Percentiles rank a stretch among this genome's conserved stretches.
Conservation (phyloP, 2,329 filamentous ascomycete genomes). For the Penicillium verrucosum region DNA sequence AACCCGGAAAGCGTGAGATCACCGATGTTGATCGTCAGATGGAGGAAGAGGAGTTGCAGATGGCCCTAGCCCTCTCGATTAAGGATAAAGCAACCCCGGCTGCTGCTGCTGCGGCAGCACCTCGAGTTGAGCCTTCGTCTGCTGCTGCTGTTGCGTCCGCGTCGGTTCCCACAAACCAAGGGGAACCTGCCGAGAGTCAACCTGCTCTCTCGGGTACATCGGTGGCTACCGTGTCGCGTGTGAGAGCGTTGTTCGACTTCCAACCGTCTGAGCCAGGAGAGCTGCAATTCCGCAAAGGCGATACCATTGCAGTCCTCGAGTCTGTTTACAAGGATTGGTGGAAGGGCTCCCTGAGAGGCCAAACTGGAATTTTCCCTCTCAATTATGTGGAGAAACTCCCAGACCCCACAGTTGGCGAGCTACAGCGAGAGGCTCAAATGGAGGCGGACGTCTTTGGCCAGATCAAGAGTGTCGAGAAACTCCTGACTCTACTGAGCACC, state of each 20-base stretch:
- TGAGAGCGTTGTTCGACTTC: slow-evolving; percentile 92
- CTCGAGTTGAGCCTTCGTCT: slow-evolving; percentile 35
- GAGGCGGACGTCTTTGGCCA: slow-evolving; percentile 76
- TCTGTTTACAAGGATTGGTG: slow-evolving; percentile 99
- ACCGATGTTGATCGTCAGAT: slow-evolving; percentile 87
- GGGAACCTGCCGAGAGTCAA: slow-evolving; percentile 49
- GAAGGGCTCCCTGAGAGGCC: slow-evolving; percentile 89
- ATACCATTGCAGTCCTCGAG: slow-evolving; percentile 94
- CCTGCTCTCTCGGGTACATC: slow-evolving; percentile 78
- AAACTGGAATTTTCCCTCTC: slow-evolving; percentile 95
- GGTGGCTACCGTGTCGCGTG: slow-evolving; percentile 90
- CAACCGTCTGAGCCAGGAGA: slow-evolving; percentile 90
- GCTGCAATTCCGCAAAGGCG: slow-evolving; percentile 92
- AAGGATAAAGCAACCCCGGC: slow-evolving; percentile 66
- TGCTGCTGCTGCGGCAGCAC: slow-evolving; percentile 23
- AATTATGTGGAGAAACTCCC: slow-evolving; percentile 98
- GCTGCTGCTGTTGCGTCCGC: slow-evolving; percentile 9
- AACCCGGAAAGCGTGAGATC: slow-evolving; percentile 87
- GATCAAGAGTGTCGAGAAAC: slow-evolving; percentile 73
- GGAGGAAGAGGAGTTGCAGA: slow-evolving; percentile 95
- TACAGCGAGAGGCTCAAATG: slow-evolving; percentile 95
- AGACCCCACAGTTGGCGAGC: slow-evolving; percentile 88
- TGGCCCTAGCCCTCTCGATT: slow-evolving; percentile 87
- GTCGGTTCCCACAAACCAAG: slow-evolving; percentile 24
- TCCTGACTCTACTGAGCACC: slow-evolving; percentile 87